Conservation (phyloP, 2,329 filamentous ascomycete genomes). For the Penicillium olsonii region DNA sequence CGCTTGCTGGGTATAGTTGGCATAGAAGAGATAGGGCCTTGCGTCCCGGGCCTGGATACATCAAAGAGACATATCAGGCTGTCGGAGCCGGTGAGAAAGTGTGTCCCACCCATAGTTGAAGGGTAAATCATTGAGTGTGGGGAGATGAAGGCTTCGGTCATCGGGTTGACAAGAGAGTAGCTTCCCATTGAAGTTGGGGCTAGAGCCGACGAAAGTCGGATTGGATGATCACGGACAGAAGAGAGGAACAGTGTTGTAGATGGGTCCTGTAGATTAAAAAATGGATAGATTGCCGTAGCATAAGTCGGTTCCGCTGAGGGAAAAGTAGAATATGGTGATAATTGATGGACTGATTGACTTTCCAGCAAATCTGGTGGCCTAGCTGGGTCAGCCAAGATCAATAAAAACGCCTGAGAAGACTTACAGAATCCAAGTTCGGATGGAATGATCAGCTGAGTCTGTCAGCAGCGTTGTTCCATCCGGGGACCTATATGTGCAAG, state of each 20-base stretch:
- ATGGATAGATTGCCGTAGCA: constrained; percentile 56
- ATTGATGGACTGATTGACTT: constrained; percentile 32
- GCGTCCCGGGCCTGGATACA: constrained; percentile 46
- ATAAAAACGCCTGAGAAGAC: constrained; percentile 10
- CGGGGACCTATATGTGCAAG: constrained; percentile 42
- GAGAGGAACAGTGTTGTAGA: constrained; percentile 54
- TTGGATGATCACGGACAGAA: constrained; percentile 56
- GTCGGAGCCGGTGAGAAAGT: constrained; percentile 60
- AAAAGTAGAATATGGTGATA: constrained; percentile 51
- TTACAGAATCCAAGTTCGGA: constrained; percentile 58
- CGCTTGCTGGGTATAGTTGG: constrained; percentile 53
- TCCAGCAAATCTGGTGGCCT: constrained; percentile 54
- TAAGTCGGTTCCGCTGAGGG: constrained; percentile 53
- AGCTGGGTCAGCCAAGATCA: constrained; percentile 9
- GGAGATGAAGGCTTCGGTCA: constrained; percentile 58
- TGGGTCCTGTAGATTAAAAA: constrained; percentile 54
- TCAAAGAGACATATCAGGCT: constrained; percentile 60
- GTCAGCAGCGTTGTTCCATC: constrained; percentile 62
- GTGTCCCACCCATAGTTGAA: constrained; percentile 43
- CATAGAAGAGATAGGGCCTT: constrained; percentile 48
- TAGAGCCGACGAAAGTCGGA: constrained; percentile 58
- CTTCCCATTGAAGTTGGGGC: constrained; percentile 49
- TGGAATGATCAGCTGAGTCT: constrained; percentile 51
- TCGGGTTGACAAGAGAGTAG: constrained; percentile 57
- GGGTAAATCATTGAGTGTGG: constrained; percentile 59